A percentile compares a stretch with the other conserved stretches of the same genome.
These are phyloP conservation scores for Dendrobium catenatum DNA, from an alignment of 106 monocot species.

Conservation along the genomic window DNA sequence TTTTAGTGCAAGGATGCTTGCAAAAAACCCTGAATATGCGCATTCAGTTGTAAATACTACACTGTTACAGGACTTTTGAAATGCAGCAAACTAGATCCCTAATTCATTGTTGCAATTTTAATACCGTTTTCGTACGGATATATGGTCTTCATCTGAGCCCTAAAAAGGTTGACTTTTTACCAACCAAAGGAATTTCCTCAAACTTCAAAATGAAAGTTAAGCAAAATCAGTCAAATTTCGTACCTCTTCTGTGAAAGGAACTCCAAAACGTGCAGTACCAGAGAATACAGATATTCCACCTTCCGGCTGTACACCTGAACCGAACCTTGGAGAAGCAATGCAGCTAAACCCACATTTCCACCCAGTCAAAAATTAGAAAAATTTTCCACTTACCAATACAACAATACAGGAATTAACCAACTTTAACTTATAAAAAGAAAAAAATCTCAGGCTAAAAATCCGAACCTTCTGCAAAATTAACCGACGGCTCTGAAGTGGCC, in stretches of 20 bases:
- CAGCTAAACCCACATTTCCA: constrained; percentile 46
- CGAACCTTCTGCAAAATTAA: constrained; percentile 91
- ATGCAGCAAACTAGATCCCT: no score
- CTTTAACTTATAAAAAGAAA: not conserved
- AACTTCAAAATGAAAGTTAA: not conserved
- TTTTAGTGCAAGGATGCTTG: not conserved
- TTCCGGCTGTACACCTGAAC: constrained; percentile 93
- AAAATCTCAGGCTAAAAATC: not conserved
- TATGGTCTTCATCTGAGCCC: not conserved
- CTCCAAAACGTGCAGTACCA: constrained; percentile 75
- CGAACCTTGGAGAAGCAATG: constrained; percentile 81
- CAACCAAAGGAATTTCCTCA: not conserved
- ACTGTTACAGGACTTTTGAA: no score
- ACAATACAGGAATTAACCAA: constrained; percentile 5
- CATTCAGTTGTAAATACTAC: no score
- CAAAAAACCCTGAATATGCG: no score
- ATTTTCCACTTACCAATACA: not conserved
- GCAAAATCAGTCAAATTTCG: not conserved
- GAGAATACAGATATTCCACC: constrained; percentile 82
- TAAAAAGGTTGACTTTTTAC: not conserved
- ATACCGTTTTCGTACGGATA: not conserved
- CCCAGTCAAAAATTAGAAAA: constrained; percentile 12
- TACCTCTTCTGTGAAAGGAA: constrained; percentile 83
- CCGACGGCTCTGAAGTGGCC: constrained; percentile 35
- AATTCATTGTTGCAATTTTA: not conserved